phyloP scores from a whole-genome alignment of 208 protist genomes.

The Acanthamoeba quina region DNA sequence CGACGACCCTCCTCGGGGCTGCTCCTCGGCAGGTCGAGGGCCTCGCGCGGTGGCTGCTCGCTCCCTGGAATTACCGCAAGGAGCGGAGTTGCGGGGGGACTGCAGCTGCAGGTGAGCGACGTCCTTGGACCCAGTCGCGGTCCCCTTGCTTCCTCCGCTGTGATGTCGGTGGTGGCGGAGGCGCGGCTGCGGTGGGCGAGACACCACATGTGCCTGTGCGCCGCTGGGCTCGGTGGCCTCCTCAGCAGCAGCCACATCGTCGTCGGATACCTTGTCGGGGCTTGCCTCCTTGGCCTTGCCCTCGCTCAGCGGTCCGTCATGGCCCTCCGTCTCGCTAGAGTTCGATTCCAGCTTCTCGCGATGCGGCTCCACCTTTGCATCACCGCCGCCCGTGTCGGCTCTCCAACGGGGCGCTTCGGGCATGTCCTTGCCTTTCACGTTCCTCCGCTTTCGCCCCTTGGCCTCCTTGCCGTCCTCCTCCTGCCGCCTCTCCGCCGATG shows the following conservation, averaged over 20 bases:
- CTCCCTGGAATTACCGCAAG: neutral
- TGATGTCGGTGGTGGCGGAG: no score
- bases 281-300: no score
- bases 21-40: no score
- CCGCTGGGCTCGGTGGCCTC: no score
- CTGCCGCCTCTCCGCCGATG: no score
- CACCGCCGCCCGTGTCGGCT: neutral
- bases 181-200: neutral
- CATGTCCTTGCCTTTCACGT: neutral
- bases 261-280: neutral
- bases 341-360: neutral
- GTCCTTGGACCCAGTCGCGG: neutral
- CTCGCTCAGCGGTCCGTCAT: neutral
- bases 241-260: neutral
- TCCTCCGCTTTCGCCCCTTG: neutral
- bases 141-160: neutral
- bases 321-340: neutral
- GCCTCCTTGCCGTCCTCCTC: neutral
- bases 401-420: no score
- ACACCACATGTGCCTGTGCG: no score
- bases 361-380: neutral
- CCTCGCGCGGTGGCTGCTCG: no score
- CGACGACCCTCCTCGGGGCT: no score
- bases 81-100: neutral
- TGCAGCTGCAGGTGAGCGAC: neutral